phyloP scores from a whole-genome alignment of 306 rosid species.

The Prunus fruticosa region DNA sequence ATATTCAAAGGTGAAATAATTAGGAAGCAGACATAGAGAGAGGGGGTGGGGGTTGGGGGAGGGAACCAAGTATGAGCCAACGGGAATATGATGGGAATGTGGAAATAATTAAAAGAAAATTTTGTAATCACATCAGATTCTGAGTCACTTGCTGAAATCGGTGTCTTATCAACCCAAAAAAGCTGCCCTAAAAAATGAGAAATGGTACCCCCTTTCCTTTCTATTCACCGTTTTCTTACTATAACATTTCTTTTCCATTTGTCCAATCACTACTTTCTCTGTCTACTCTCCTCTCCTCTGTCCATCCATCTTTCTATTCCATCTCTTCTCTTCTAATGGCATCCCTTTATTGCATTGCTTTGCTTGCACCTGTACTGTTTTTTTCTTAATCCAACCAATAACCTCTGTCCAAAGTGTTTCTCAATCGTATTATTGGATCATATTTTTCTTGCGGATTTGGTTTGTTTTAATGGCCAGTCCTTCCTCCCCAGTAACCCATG shows the following conservation, averaged over 20 bases:
- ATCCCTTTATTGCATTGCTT: background rate
- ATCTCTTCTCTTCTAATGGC: too few relatives aligned
- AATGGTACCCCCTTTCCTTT: background rate
- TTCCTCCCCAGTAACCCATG: too few relatives aligned
- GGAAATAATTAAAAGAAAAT: slow-evolving; percentile 6
- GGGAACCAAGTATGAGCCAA: slow-evolving; percentile 8
- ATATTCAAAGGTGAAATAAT: slow-evolving; percentile 9
- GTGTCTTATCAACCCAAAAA: slow-evolving; percentile 45
- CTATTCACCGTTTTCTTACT: background rate
- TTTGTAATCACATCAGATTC: slow-evolving; percentile 24
- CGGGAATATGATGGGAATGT: slow-evolving; percentile 18
- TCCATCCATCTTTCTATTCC: slow-evolving; percentile 27
- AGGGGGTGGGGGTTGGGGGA: background rate
- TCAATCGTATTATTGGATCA: too few relatives aligned
- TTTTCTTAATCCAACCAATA: background rate
- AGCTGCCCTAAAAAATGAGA: slow-evolving; percentile 27
- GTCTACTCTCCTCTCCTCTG: slow-evolving; percentile 27
- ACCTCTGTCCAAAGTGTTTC: background rate
- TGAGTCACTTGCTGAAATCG: slow-evolving; percentile 16
- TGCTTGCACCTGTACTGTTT: background rate
- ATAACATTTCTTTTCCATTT: slow-evolving; percentile 20
- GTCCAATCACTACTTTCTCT: slow-evolving; percentile 45
- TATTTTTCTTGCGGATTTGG: too few relatives aligned
- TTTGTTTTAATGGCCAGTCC: too few relatives aligned
- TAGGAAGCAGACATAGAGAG: background rate